Conservation (phyloP, 2,329 filamentous ascomycete species). For the Cordyceps cateniannulata region DNA sequence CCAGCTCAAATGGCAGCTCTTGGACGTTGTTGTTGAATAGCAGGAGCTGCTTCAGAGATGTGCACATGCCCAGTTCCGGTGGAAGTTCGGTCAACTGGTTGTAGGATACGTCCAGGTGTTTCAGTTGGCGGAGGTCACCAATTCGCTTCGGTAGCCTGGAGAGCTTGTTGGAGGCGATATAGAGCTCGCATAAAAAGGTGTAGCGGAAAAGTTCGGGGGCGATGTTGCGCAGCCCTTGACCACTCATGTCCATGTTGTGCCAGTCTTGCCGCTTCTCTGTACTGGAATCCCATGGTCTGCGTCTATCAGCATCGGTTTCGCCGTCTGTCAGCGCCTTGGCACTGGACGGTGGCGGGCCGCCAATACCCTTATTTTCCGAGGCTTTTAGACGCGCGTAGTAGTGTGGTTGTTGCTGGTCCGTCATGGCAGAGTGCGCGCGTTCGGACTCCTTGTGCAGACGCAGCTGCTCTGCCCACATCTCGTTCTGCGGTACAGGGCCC, state of each 20-base stretch:
- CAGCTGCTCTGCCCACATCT: conserved; percentile 86
- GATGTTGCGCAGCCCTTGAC: conserved; percentile 85
- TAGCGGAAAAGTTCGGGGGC: conserved; percentile 78
- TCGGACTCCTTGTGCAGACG: conserved; percentile 72
- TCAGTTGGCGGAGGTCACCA: conserved; percentile 73
- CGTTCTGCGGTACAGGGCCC: conserved; percentile 47
- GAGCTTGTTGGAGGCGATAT: conserved; percentile 89
- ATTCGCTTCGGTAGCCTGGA: conserved; percentile 72
- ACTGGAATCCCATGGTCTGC: conserved; percentile 59
- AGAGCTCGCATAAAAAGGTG: conserved; percentile 82
- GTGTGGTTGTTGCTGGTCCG: conserved; percentile 56
- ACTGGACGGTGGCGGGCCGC: conserved; percentile 44
- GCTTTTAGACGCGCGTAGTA: conserved; percentile 69
- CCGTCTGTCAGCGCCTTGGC: conserved; percentile 41
- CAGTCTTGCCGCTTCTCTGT: conserved; percentile 70
- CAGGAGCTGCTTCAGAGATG: conserved; percentile 76
- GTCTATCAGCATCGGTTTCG: conserved; percentile 52
- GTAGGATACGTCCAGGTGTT: conserved; percentile 78
- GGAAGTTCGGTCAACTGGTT: conserved; percentile 81
- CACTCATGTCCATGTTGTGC: conserved; percentile 90
- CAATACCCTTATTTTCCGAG: conserved; percentile 61
- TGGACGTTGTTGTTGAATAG: conserved; percentile 88
- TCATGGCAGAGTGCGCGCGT: conserved; percentile 65
- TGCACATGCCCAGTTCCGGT: conserved; percentile 93
- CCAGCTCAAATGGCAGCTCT: conserved; percentile 77